Evolutionary conservation across 177 flowering plant genomes (phyloP), one percentile per base, ranked within the genome.

Genomic region (Vitis hybrid): DNA sequence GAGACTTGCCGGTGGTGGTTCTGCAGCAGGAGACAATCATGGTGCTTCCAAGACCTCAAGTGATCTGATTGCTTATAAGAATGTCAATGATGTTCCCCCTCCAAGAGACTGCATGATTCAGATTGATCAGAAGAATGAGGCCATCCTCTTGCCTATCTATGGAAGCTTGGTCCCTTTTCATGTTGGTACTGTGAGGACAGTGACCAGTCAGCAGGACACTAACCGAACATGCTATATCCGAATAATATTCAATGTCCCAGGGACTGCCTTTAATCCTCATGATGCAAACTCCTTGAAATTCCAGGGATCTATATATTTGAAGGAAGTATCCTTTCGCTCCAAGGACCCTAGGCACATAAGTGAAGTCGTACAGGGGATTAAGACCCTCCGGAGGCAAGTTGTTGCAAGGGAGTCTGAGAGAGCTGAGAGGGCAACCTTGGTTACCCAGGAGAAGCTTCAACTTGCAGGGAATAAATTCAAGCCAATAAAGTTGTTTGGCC

Each of bases 371-470:
- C 89, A 87, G 67, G 62, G 31, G 45, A 92, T 92, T 22, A 92
- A 86, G 63, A 83, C 88, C 7, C 92, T 91, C 3, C 73, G 92
- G 6, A 75, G 94, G n/a, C 87, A 85, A 29, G 93, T 91, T 60
- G 72, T 75, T 58, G 74, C 90, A 1, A 78, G 97, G 74, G 97
- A 92, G 68, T 90, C 90, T 7, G 93, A 86, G 72, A 84, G 86
- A 74, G 97, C 93, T 56, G 90, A 92, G 78, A 82, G 93, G 72
- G 94, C 94, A 22, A 88, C 97, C 19, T 68, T 92, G 72, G 94
- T 91, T 33, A 81, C 89, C 10, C 94, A 91, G 70, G 97, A 91
- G 76, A 89, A 82, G 64, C 85, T 89, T 60, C 81, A 78, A 70
- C 76, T 89, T 69, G 84, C 88, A 4, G 86, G 86, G 10, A 72